phyloP scores from a whole-genome alignment of 2,329 filamentous ascomycete species.

The Claviceps sp. region DNA sequence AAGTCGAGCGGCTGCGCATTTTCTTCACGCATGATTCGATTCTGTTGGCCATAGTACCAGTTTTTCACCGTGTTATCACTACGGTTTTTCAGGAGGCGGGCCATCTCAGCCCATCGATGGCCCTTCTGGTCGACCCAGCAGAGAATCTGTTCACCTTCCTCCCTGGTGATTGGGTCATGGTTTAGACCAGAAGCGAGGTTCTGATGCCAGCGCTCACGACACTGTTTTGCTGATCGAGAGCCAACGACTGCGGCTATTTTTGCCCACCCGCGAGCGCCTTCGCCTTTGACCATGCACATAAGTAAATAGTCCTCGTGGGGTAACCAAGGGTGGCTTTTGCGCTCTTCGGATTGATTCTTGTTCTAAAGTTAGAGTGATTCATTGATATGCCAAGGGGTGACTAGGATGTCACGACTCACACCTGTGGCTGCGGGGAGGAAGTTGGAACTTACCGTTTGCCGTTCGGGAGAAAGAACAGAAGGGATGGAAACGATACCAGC shows the following conservation, averaged over 20 bases:
- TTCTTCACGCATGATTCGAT: slow-evolving; percentile 47
- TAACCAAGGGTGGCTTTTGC: slow-evolving; percentile 49
- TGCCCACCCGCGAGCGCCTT: slow-evolving; percentile 81
- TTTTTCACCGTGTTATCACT: slow-evolving; percentile 97
- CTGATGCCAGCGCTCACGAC: slow-evolving; percentile 85
- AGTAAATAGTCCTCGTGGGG: too few species aligned
- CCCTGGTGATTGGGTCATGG: slow-evolving; percentile 58
- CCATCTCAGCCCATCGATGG: slow-evolving; percentile 89
- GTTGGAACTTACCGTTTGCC: neutral
- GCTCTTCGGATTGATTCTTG: neutral
- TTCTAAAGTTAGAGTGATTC: neutral
- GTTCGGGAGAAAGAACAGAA: neutral
- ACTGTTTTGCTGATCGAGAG: slow-evolving; percentile 82
- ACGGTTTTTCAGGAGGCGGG: slow-evolving; percentile 64
- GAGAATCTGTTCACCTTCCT: slow-evolving; percentile 64
- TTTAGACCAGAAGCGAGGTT: slow-evolving; percentile 71
- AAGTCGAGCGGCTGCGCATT: too few species aligned
- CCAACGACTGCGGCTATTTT: slow-evolving; percentile 64
- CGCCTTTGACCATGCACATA: slow-evolving; percentile 11
- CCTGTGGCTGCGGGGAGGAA: neutral
- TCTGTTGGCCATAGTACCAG: slow-evolving; percentile 93
- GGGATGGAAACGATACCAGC: neutral
- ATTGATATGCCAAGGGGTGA: too few species aligned
- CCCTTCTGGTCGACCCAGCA: slow-evolving; percentile 63
- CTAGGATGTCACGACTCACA: neutral